Conservation (phyloP, 2,329 filamentous ascomycete species). For the Helicocarpus griseus region DNA sequence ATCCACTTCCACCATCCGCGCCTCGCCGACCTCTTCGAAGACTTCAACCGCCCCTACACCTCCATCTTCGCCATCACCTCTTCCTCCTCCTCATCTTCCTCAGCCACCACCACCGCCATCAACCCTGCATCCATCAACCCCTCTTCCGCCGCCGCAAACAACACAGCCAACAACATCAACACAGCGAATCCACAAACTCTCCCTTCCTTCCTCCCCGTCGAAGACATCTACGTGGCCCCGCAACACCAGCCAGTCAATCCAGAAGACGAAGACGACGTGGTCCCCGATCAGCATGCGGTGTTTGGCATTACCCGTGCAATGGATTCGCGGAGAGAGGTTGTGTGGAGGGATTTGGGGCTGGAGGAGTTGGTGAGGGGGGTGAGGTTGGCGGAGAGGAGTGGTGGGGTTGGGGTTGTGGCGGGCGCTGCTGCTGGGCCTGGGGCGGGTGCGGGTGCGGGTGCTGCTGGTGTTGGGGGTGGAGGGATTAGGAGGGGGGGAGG, state of each 20-base stretch:
- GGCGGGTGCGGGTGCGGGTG: conserved; percentile 39
- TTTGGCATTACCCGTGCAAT: conserved; percentile 57
- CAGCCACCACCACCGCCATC: conserved; percentile 10
- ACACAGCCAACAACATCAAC: conserved; percentile 6
- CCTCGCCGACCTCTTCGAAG: conserved; percentile 42
- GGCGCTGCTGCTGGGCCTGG: conserved; percentile 26
- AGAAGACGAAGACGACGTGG: conserved; percentile 58
- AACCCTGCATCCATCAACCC: background rate
- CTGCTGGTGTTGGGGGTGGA: conserved; percentile 27
- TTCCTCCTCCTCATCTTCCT: conserved; percentile 17
- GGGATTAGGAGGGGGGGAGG: conserved; percentile 16
- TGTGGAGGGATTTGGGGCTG: conserved; percentile 52
- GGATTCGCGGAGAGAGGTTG: conserved; percentile 42
- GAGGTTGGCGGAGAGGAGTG: conserved; percentile 22
- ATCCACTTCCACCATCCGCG: conserved; percentile 40
- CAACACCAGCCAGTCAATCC: conserved; percentile 55
- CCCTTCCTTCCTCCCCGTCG: conserved; percentile 40
- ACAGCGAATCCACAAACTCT: conserved; percentile 9
- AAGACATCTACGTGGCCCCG: conserved; percentile 52
- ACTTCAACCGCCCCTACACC: conserved; percentile 38
- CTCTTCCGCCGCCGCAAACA: conserved; percentile 2
- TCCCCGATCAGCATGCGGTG: conserved; percentile 57
- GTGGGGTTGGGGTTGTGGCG: conserved; percentile 8
- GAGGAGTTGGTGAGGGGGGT: conserved; percentile 38
- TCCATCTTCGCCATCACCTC: conserved; percentile 17